Percentiles rank a stretch among this genome's conserved stretches.
These are phyloP conservation scores for Pseudogymnoascus sp. DNA, from an alignment of 2,329 filamentous ascomycete genomes.

Conservation along the genomic window DNA sequence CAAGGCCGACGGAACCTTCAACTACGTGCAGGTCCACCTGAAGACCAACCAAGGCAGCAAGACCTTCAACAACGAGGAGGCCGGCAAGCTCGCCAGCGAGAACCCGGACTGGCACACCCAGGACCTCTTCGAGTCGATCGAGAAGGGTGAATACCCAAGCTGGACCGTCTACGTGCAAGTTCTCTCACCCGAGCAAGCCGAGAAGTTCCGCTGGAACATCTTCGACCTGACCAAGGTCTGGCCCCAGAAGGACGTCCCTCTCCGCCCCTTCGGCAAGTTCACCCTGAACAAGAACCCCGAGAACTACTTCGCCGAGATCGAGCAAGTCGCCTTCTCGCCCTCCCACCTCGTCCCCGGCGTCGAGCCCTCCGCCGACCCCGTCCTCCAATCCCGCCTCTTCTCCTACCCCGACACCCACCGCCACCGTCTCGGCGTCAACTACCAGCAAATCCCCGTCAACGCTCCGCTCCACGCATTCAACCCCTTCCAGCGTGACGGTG, in stretches of 20 bases:
- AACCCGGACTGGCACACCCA: conserved; percentile 58
- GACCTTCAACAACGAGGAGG: conserved; percentile 52
- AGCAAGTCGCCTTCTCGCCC: conserved; percentile 64
- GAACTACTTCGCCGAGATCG: conserved; percentile 60
- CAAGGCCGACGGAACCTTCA: conserved; percentile 58
- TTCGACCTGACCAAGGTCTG: conserved; percentile 66
- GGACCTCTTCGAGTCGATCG: conserved; percentile 58
- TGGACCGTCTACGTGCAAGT: conserved; percentile 61
- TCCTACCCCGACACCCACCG: conserved; percentile 62
- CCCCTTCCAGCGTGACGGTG: conserved; percentile 67
- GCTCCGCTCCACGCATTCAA: conserved; percentile 45
- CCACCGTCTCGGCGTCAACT: conserved; percentile 50
- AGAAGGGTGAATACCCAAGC: conserved; percentile 51
- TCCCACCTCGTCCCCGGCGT: conserved; percentile 60
- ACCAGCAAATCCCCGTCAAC: conserved; percentile 49
- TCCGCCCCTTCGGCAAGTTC: conserved; percentile 53
- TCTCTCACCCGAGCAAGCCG: conserved; percentile 54
- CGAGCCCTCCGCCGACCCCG: conserved; percentile 63
- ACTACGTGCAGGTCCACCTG: conserved; percentile 59
- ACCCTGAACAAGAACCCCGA: conserved; percentile 58
- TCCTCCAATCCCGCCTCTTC: conserved; percentile 63
- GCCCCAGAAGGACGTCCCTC: conserved; percentile 56
- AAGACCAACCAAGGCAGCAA: conserved; percentile 57
- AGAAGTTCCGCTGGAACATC: conserved; percentile 54
- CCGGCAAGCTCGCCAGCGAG: conserved; percentile 43